These are phyloP conservation scores for Oryza glaberrima DNA, from an alignment of 176 grass and related monocot genomes.

Conservation along the genomic window DNA sequence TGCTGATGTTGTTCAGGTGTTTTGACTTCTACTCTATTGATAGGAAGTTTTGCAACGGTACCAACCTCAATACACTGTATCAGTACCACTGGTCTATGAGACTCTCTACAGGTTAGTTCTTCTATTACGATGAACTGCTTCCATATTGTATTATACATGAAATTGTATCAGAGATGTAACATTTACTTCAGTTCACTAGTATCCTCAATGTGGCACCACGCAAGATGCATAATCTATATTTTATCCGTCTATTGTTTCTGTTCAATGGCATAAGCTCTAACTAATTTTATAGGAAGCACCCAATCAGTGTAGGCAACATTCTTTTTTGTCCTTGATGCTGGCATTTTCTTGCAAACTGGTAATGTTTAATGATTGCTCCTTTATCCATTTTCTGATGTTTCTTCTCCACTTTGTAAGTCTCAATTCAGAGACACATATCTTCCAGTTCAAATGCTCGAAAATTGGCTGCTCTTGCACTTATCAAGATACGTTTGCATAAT, in stretches of 20 bases:
- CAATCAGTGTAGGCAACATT: not conserved
- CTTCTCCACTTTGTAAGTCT: slow-evolving; percentile 58
- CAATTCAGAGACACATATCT: slow-evolving; percentile 87
- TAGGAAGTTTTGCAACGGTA: slow-evolving; percentile 95
- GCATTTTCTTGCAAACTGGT: not conserved
- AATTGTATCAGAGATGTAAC: slow-evolving; percentile 18
- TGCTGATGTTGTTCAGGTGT: slow-evolving; percentile 48
- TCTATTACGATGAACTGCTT: slow-evolving; percentile 19
- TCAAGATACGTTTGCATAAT: slow-evolving; percentile 72
- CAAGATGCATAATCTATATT: not conserved
- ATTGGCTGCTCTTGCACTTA: slow-evolving; percentile 66
- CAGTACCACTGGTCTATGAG: slow-evolving; percentile 93
- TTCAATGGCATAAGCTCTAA: not conserved
- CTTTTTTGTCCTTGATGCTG: not conserved
- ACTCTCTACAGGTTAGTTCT: slow-evolving; percentile 81
- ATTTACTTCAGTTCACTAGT: slow-evolving; percentile 20
- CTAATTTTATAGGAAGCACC: not conserved
- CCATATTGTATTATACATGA: not conserved
- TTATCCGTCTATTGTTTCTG: not conserved
- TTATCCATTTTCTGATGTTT: slow-evolving; percentile 34
- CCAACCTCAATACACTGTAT: slow-evolving; percentile 85
- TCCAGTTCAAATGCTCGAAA: slow-evolving; percentile 64
- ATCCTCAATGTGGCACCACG: not conserved
- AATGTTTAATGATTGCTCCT: not conserved
- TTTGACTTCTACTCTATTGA: slow-evolving; percentile 58